Evolutionary conservation across 2,329 filamentous ascomycete genomes (phyloP).

Genomic region (Whalleya microplaca): DNA sequence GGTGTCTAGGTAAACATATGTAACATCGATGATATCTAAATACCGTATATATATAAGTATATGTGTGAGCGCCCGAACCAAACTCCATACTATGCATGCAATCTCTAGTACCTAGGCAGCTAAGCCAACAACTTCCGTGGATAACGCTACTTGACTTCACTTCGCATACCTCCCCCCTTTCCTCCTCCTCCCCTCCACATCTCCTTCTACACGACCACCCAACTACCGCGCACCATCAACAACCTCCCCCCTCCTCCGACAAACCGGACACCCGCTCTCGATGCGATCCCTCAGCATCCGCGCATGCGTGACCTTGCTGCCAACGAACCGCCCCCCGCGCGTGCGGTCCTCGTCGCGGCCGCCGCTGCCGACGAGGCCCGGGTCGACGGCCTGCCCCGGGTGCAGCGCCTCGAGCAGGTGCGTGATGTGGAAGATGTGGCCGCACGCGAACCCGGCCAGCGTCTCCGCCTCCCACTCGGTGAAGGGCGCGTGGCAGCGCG

Average conservation of each 20-base stretch:
- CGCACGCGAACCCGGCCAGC: slow-evolving; percentile 79
- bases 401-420: slow-evolving; percentile 66
- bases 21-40: not conserved
- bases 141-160: not conserved
- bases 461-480: slow-evolving; percentile 69
- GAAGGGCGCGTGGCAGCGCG: slow-evolving; percentile 60
- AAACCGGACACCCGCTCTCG: slow-evolving; percentile 66
- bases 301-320: slow-evolving; percentile 86
- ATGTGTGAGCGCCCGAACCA: too few species aligned
- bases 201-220: too few species aligned
- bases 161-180: too few species aligned
- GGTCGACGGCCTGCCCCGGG: slow-evolving; percentile 50
- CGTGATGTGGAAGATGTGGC: slow-evolving; percentile 78
- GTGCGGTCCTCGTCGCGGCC: slow-evolving; percentile 45
- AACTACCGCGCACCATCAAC: too few species aligned
- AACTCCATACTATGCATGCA: slow-evolving; percentile 23
- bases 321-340: slow-evolving; percentile 66
- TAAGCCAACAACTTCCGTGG: not conserved
- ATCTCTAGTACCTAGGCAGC: too few species aligned
- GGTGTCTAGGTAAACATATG: not conserved
- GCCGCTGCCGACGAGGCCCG: slow-evolving; percentile 21
- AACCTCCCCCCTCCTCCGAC: slow-evolving; percentile 41
- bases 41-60: too few species aligned
- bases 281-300: slow-evolving; percentile 75
- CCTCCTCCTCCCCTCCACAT: too few species aligned